Percentiles rank a stretch among this genome's conserved stretches.
Evolutionary conservation across 768 basidiomycete genomes (phyloP).

Genomic region (Boletus bicolor): DNA sequence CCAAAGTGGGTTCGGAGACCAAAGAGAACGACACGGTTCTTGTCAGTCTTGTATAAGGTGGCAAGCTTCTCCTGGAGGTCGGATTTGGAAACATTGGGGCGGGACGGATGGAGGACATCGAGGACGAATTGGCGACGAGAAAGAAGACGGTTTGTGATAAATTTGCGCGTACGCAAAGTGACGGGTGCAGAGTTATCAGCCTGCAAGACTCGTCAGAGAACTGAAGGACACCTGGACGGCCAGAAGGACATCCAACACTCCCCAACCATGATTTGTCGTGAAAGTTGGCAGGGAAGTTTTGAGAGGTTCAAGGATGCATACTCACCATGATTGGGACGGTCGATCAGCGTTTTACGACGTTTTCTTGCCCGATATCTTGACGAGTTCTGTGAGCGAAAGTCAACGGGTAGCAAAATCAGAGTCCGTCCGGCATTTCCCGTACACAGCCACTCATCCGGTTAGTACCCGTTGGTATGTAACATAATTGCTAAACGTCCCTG

Average conservation of each 20-base stretch:
- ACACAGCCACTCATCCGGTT: slow-evolving; percentile 26
- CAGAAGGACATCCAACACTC: slow-evolving; percentile 27
- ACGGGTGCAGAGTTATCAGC: slow-evolving; percentile 81
- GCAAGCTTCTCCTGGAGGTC: slow-evolving; percentile 94
- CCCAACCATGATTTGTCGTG: slow-evolving; percentile 5
- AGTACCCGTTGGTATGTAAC: too few relatives aligned
- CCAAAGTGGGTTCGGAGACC: slow-evolving; percentile 96
- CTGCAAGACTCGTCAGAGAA: slow-evolving; percentile 37
- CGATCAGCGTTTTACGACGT: slow-evolving; percentile 17
- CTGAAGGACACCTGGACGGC: slow-evolving; percentile 20
- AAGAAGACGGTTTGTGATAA: slow-evolving; percentile 97
- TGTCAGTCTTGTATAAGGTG: slow-evolving; percentile 87
- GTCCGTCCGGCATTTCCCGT: slow-evolving; percentile 47
- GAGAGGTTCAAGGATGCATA: slow-evolving; percentile 10
- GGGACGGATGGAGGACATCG: slow-evolving; percentile 93
- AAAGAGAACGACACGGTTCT: slow-evolving; percentile 87
- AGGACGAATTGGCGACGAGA: slow-evolving; percentile 95
- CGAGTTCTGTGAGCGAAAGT: slow-evolving; percentile 14
- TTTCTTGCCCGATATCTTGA: slow-evolving; percentile 31
- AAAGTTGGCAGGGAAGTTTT: slow-evolving; percentile 1
- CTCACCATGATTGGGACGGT: slow-evolving; percentile 37
- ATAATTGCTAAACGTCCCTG: background rate
- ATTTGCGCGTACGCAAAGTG: slow-evolving; percentile 97
- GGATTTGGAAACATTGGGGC: slow-evolving; percentile 88
- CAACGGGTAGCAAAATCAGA: slow-evolving; percentile 17